A percentile compares a stretch with the other conserved stretches of the same genome.
Evolutionary conservation across 176 grass and related monocot genomes (phyloP).

Genomic region (Chrysopogon serrulatus): DNA sequence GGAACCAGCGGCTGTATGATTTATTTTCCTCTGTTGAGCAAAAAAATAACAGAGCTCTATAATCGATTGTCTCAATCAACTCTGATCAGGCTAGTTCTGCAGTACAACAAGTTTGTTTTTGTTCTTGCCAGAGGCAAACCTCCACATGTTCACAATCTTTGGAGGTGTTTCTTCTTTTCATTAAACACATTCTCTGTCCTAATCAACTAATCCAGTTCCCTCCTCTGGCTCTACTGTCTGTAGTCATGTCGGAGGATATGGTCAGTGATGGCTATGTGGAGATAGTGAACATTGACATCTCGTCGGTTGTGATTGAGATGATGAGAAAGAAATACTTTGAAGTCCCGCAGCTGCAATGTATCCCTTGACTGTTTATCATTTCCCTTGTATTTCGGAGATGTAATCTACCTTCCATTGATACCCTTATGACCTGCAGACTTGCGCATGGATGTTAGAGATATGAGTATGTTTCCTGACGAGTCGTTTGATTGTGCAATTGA

Average conservation of each 20-base stretch:
- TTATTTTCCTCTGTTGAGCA: neutral
- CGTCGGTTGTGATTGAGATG: slow-evolving; percentile 85
- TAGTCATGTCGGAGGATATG: slow-evolving; percentile 99
- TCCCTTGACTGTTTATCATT: slow-evolving; percentile 27
- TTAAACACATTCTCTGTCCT: neutral
- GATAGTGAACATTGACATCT: slow-evolving; percentile 95
- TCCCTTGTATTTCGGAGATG: neutral
- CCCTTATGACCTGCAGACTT: slow-evolving; percentile 65
- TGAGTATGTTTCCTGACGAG: slow-evolving; percentile 75
- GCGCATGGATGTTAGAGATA: slow-evolving; percentile 97
- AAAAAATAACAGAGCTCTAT: neutral
- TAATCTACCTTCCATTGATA: slow-evolving; percentile 2
- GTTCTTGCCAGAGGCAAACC: neutral
- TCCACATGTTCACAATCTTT: neutral
- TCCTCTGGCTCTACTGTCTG: neutral
- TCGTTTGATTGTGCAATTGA: slow-evolving; percentile 98
- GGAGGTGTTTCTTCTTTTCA: neutral
- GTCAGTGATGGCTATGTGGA: slow-evolving; percentile 75
- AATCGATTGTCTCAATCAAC: neutral
- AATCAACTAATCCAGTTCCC: neutral
- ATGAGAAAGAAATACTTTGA: slow-evolving; percentile 82
- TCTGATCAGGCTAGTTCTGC: neutral
- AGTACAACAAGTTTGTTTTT: neutral
- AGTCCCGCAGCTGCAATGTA: slow-evolving; percentile 87
- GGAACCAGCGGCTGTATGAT: neutral